A percentile compares a stretch with the other conserved stretches of the same genome.
These are phyloP conservation scores for Wickerhamomyces silvicola DNA, from an alignment of 805 yeast species.

Conservation along the genomic window DNA sequence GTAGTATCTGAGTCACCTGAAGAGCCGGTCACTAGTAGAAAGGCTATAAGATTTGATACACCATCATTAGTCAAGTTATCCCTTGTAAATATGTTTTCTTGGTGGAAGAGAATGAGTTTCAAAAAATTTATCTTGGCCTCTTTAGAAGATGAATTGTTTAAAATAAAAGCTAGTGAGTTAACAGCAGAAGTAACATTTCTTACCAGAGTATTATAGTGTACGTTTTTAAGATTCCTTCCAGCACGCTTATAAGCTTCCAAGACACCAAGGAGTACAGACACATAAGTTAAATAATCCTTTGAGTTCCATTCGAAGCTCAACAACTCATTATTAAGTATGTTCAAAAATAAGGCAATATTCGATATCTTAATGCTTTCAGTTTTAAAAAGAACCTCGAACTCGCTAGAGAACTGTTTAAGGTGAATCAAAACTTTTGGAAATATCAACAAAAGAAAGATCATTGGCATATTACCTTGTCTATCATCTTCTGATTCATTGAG, in stretches of 20 bases:
- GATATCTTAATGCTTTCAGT: constrained; percentile 15
- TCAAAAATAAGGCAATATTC: constrained; percentile 16
- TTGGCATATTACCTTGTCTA: constrained; percentile 9
- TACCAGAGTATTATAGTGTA: constrained; percentile 11
- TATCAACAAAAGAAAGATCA: constrained; percentile 18
- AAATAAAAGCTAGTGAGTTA: constrained; percentile 13
- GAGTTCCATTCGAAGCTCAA: constrained; percentile 20
- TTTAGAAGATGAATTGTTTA: constrained; percentile 12
- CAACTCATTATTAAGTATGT: constrained; percentile 14
- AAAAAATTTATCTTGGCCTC: constrained; percentile 25
- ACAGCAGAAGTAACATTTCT: constrained; percentile 13
- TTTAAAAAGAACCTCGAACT: constrained; percentile 14
- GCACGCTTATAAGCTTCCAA: constrained; percentile 16
- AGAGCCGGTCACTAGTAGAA: constrained; percentile 16
- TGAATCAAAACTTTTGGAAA: constrained; percentile 25
- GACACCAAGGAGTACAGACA: constrained; percentile 16
- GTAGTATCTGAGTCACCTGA: constrained; percentile 9
- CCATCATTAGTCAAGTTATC: constrained; percentile 29
- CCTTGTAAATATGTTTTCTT: constrained; percentile 22
- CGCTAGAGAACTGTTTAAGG: constrained; percentile 23
- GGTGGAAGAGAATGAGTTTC: constrained; percentile 25
- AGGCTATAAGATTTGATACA: constrained; percentile 27
- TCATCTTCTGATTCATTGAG: constrained; percentile 11
- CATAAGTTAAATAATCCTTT: constrained; percentile 20
- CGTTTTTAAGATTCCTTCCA: constrained; percentile 11